Base-by-base conservation (phyloP, 2,329 filamentous ascomycete species). In the Pseudogymnoascus sp. region DNA sequence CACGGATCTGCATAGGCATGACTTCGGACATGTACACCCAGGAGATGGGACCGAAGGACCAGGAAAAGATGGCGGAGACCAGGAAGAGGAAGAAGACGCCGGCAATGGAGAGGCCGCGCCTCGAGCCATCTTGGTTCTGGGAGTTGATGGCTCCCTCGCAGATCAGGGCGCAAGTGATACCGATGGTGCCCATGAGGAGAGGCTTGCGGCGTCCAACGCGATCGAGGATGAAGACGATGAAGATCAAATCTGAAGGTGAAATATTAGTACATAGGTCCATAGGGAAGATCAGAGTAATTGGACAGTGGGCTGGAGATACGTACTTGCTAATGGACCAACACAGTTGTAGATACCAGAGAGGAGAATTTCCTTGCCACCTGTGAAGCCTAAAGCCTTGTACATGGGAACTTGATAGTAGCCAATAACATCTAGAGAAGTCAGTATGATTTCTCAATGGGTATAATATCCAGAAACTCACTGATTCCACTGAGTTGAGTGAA, bases 11-110 rank as follows among this genome's bases (percentile, higher is more conserved):
- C 74, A 89, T 82, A 8, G 87, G 85, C 73, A 86, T 84, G 65
- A 89, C 83, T 72, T 89, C 87, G 14, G 82, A 81, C 71, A 85
- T 85, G 72, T 89, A 89, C 1, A 88, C 78, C 84, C 85, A 88
- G 0, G 78, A 80, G 70, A 83, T 80, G 3, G 83, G 82, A 1
- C 84, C 81, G 74, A 84, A 86, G 0, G 82, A 84, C 46, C 84
- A 69, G 4, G 82, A 84, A 67, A 86, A 87, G 67, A 85, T 81
- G 12, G 81, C 78, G 21, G 82, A 82, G 61, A 86, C 83, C 59
- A 79, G 79, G 71, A 88, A 89, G n/a, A 89, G 73, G 74, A 89
- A 88, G 67, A 85, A 84, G 16, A 89, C 84, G 11, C 83, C 85
- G 0, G 79, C 83, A 40, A 86, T 83, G 50, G 84, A 85, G 42